phyloP scores from a whole-genome alignment of 495 filamentous ascomycete genomes.

The Sordaria brevicollis region DNA sequence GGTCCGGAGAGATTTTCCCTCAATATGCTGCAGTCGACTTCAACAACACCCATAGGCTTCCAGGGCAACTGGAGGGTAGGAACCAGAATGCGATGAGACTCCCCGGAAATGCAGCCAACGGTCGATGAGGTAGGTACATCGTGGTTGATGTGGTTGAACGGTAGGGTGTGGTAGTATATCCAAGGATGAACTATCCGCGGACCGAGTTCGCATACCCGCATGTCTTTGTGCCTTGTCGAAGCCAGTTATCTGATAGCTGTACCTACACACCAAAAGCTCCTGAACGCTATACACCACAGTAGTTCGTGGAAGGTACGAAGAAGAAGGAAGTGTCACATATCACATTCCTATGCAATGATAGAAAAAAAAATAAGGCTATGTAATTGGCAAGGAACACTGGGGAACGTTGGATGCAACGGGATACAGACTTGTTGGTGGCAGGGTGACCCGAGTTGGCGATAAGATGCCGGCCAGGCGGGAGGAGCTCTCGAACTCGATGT shows the following conservation, averaged over 20 bases:
- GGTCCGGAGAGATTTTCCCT: background rate
- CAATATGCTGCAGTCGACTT: background rate
- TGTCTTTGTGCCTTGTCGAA: background rate
- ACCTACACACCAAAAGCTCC: background rate
- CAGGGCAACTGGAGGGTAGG: background rate
- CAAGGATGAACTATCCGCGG: background rate
- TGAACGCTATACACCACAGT: background rate
- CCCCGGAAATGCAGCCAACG: background rate
- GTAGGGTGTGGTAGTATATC: background rate
- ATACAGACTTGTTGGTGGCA: background rate
- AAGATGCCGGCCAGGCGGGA: background rate
- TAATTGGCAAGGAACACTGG: background rate
- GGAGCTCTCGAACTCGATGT: background rate
- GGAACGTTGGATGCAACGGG: background rate
- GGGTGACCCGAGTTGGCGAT: background rate
- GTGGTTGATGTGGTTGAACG: background rate
- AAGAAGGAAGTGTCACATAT: background rate
- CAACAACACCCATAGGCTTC: background rate
- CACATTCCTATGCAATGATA: background rate
- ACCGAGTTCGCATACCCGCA: background rate
- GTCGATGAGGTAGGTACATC: background rate
- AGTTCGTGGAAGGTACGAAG: background rate
- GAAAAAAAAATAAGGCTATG: background rate
- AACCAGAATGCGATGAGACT: background rate
- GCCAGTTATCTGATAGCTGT: background rate